Evolutionary conservation across 768 basidiomycete genomes (phyloP), one percentile per base, ranked within the genome.

Genomic region (Mycena galopus): DNA sequence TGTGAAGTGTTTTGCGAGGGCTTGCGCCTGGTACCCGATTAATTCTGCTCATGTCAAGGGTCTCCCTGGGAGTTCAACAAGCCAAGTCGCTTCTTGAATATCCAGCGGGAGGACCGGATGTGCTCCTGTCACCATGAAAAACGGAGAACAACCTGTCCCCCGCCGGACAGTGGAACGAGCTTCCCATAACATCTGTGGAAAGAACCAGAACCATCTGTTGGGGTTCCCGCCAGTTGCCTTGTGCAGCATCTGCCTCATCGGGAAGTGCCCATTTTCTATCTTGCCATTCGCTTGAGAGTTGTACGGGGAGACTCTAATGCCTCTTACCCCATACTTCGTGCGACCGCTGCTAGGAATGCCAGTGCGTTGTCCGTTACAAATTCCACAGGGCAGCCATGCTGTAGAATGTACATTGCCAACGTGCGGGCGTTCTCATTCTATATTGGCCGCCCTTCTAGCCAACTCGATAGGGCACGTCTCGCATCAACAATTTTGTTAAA

Each of bases 251-350:
- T 81, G 77, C 1, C 79, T 58, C 2, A 84, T 70, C 51, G 77
- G 73, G 42, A 73, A 79, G 72, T 84, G 84, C n/a, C 75, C 57
- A 17, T 67, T 58, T 61, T 87, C 81, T 0, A 86, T 76, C 0
- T 81, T 69, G 0, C 87, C 80, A n/a, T 88, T 87, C 0, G 84
- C 83, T 2, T 76, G 79, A 0, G 82, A 86, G 63, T 88, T 88
- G 76, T 87, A 88, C 0, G 81, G 75, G 0, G 82, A 84, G 2
- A 88, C 86, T 0, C 77, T 69, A 16, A 88, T 86, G 37, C 86
- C 84, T 0, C 67, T 64, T n/a, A 88, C 85, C 1, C 82, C 65
- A 17, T 82, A 82, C 16, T 73, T 72, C 17, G 76, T 1, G 73
- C 62, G 5, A 75, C 27, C 2, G 79, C 84, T 0, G 76, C 69